phyloP scores from a whole-genome alignment of 169 alveolate species.

The Eimeria acervulina region DNA sequence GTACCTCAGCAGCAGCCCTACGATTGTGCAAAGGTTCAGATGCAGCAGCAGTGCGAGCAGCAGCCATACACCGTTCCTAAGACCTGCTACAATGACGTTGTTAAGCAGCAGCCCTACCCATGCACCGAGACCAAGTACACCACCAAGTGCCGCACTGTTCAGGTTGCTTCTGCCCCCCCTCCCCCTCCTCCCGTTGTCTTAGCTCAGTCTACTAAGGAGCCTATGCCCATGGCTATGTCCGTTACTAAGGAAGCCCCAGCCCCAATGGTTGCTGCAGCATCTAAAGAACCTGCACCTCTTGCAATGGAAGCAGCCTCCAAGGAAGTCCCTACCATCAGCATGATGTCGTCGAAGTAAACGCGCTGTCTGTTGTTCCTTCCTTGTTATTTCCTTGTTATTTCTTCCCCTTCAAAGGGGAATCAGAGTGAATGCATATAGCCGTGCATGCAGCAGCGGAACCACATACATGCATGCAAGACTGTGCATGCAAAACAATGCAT shows the following conservation, averaged over 20 bases:
- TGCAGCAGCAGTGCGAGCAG: conserved; percentile 71
- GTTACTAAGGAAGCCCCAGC: conserved; percentile 21
- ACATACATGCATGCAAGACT: too few species aligned
- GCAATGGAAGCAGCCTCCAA: not conserved
- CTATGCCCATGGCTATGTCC: not conserved
- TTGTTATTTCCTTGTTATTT: too few species aligned
- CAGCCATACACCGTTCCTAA: conserved; percentile 54
- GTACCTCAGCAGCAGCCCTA: conserved; percentile 59
- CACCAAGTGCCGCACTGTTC: conserved; percentile 25
- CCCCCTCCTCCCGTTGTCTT: not conserved
- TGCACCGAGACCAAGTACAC: conserved; percentile 74
- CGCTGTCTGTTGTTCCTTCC: too few species aligned
- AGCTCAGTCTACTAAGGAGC: not conserved
- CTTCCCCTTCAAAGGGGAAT: too few species aligned
- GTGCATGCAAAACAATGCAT: too few species aligned
- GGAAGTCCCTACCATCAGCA: not conserved
- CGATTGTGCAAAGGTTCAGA: conserved; percentile 42
- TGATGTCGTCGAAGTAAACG: not conserved
- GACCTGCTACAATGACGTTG: conserved; percentile 79
- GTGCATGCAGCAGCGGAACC: too few species aligned
- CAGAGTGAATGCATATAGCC: too few species aligned
- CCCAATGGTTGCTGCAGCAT: not conserved
- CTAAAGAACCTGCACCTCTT: not conserved
- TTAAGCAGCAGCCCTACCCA: conserved; percentile 74
- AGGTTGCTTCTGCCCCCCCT: not conserved